Conservation (phyloP, 345 rosid genomes). For the Erodium maritimum region DNA sequence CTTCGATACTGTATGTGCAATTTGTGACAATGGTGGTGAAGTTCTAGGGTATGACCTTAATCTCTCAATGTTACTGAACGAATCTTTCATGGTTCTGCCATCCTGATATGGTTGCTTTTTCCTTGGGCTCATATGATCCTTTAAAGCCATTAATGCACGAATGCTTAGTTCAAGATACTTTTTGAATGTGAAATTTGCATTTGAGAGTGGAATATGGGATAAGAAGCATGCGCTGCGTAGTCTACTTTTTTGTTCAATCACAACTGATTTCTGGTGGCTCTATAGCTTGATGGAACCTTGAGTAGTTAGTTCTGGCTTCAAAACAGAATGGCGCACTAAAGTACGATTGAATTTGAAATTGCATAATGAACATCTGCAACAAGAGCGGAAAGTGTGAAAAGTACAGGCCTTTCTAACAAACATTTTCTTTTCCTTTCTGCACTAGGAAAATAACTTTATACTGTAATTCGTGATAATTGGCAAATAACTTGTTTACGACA, state of each 20-base stretch:
- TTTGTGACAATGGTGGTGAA: constrained; percentile 68
- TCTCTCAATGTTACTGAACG: not conserved
- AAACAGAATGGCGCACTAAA: not conserved
- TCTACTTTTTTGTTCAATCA: not conserved
- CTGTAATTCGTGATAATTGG: no score
- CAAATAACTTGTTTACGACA: no score
- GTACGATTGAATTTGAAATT: not conserved
- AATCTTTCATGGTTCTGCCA: not conserved
- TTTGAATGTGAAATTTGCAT: not conserved
- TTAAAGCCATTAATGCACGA: not conserved
- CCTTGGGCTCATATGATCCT: not conserved
- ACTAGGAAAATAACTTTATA: no score
- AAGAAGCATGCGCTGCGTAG: not conserved
- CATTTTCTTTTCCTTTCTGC: no score
- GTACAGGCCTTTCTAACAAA: no score
- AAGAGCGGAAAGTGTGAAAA: no score
- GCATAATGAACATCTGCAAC: no score
- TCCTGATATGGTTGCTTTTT: not conserved
- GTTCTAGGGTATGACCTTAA: constrained; percentile 34
- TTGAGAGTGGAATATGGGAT: not conserved
- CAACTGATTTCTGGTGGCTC: not conserved
- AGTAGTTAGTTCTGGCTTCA: not conserved
- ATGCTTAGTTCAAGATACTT: not conserved
- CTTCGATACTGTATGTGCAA: constrained; percentile 50
- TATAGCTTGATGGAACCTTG: not conserved